Base-by-base conservation (phyloP, 2,329 filamentous ascomycete genomes). In the Hortaea sp. region DNA sequence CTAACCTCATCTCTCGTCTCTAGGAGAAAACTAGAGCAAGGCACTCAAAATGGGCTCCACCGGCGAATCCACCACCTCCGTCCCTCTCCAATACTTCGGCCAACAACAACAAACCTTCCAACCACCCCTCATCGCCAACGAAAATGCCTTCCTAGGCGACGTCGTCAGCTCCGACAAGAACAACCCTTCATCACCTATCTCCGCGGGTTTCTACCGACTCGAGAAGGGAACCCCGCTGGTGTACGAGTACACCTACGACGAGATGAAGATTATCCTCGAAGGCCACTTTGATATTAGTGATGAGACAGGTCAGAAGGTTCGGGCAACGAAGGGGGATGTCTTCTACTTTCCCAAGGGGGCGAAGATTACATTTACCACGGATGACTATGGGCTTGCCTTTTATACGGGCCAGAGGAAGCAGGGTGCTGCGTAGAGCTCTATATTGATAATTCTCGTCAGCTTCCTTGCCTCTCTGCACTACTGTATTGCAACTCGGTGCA, bases 261-360 rank as follows among this genome's bases (percentile, higher is more conserved):
- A 85, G 69, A 82, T 83, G 77, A 85, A 85, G 69, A 82, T 85
- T 59, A 81, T 85, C 52, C 65, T 85, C 7, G 81, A 84, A 56
- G 82, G 81, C 10, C 72, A 76, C 53, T 83, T 80, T 58, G 75
- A 78, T 50, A 82, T 85, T 56, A 70, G 69, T 29, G 81, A 84
- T 53, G 75, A 76, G 61, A 77, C 77, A 1, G 81, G 80, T 34
- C 70, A 76, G 54, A 75, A 73, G 53, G 78, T 81, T 27, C 71
- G 73, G 43, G 81, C 77, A 6, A 70, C 66, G 30, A 70, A 75
- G 6, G 82, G 82, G 0, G 82, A 85, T 62, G 78, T 83, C 41
- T 82, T 85, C 55, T 80, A 78, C 62, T 84, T 84, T 58, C 80
- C 79, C 51, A 80, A 78, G 62, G 81, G 81, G 1, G 63, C 72